phyloP scores from a whole-genome alignment of 495 filamentous ascomycete genomes.

The Talaromyces ruber region DNA sequence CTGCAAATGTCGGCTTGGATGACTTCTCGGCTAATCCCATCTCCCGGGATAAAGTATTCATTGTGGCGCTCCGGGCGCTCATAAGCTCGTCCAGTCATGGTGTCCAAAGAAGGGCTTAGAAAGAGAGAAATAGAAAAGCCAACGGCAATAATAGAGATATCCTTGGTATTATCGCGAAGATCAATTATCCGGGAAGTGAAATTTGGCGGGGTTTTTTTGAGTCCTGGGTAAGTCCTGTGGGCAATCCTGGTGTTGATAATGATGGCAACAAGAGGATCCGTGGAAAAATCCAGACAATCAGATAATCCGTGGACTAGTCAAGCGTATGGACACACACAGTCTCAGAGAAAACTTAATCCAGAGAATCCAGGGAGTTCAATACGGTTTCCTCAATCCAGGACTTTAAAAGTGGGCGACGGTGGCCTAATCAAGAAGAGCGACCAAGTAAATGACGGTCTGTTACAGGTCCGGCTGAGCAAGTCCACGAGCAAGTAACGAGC shows the following conservation, averaged over 20 bases:
- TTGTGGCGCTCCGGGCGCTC: slow-evolving; percentile 50
- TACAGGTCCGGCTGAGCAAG: neutral
- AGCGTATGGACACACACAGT: neutral
- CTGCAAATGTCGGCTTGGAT: slow-evolving; percentile 93
- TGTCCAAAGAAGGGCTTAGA: slow-evolving; percentile 21
- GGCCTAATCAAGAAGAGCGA: neutral
- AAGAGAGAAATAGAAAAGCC: slow-evolving; percentile 10
- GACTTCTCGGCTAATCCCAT: slow-evolving; percentile 88
- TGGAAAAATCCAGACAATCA: slow-evolving; percentile 3
- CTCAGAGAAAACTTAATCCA: neutral
- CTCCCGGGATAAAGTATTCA: slow-evolving; percentile 80
- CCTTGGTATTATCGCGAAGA: neutral
- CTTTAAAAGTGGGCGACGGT: neutral
- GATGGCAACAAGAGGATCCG: neutral
- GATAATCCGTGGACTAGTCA: neutral
- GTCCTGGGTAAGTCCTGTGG: neutral
- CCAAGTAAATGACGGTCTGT: neutral
- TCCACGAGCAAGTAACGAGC: slow-evolving; percentile 1
- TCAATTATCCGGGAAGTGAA: neutral
- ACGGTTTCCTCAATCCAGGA: neutral
- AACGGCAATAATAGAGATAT: slow-evolving; percentile 10
- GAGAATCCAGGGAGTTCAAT: neutral
- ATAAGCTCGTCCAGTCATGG: slow-evolving; percentile 36
- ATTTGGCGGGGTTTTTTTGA: neutral
- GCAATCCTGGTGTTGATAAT: neutral